phyloP scores from a whole-genome alignment of 2,329 filamentous ascomycete species.

The Cladophialophora exuberans region DNA sequence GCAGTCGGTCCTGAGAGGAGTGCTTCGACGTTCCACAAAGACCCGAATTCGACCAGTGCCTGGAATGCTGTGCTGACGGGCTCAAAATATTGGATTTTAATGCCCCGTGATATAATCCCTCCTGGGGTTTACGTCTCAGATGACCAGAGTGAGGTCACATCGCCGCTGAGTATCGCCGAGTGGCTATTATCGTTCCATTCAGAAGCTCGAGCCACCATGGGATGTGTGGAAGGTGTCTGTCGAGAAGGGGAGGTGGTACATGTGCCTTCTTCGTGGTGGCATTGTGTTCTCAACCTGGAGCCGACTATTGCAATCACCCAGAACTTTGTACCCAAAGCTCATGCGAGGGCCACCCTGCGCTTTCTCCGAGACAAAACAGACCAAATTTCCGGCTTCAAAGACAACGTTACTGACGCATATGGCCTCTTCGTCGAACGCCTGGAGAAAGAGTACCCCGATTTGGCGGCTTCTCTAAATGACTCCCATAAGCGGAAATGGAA shows the following conservation, averaged over 20 bases:
- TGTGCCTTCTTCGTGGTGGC: constrained; percentile 95
- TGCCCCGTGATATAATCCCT: constrained; percentile 67
- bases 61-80: constrained; percentile 95
- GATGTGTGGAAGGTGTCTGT: constrained; percentile 86
- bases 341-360: constrained; percentile 73
- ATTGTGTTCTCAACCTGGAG: constrained; percentile 88
- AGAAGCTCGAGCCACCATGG: constrained; percentile 73
- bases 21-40: constrained; percentile 93
- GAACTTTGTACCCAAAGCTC: constrained; percentile 83
- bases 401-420: constrained; percentile 72
- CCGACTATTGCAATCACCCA: constrained; percentile 87
- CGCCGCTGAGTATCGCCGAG: constrained; percentile 92
- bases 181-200: constrained; percentile 90
- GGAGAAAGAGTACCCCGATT: constrained; percentile 62
- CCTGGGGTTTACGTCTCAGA: constrained; percentile 88
- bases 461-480: constrained; percentile 70
- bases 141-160: constrained; percentile 91
- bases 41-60: constrained; percentile 70
- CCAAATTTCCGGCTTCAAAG: constrained; percentile 84
- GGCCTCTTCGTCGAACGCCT: constrained; percentile 74
- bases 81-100: constrained; percentile 99
- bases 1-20: constrained; percentile 83
- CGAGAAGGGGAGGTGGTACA: constrained; percentile 82
- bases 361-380: constrained; percentile 82
- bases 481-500: constrained; percentile 80